Evolutionary conservation across 2,329 filamentous ascomycete species (phyloP).

Genomic region (Fusarium sp.): DNA sequence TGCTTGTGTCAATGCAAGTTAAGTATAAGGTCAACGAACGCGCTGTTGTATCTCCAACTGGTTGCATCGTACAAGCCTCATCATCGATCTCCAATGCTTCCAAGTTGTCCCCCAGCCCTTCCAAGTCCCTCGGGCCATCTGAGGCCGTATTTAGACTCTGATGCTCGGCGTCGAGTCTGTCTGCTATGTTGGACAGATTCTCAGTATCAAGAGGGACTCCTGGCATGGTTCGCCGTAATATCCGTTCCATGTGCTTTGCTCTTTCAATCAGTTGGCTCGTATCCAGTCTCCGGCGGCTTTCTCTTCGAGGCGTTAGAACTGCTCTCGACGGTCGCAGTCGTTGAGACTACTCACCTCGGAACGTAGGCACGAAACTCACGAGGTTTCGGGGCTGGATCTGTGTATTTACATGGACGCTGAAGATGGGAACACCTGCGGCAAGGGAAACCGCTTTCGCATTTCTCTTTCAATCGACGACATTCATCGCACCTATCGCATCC

Average conservation of each 20-base stretch:
- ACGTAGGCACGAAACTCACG: slow-evolving; percentile 6
- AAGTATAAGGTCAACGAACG: background rate
- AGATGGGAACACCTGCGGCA: background rate
- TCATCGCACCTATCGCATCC: slow-evolving; percentile 3
- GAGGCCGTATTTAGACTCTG: background rate
- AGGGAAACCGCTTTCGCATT: background rate
- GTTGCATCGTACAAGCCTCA: background rate
- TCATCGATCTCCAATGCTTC: background rate
- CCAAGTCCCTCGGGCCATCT: background rate
- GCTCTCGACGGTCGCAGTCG: background rate
- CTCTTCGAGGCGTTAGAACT: background rate
- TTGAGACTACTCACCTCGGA: background rate
- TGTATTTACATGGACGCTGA: background rate
- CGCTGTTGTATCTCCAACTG: background rate
- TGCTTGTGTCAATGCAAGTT: background rate
- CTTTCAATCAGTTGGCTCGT: background rate
- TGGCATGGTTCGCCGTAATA: background rate
- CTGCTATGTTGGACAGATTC: background rate
- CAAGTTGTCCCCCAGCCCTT: background rate
- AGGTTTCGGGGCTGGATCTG: background rate
- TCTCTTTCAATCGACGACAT: slow-evolving; percentile 7
- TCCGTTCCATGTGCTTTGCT: background rate
- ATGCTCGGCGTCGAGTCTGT: background rate
- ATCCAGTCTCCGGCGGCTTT: background rate
- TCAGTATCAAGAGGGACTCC: background rate